phyloP scores from a whole-genome alignment of 208 protist species.

The Angomonas deanei region DNA sequence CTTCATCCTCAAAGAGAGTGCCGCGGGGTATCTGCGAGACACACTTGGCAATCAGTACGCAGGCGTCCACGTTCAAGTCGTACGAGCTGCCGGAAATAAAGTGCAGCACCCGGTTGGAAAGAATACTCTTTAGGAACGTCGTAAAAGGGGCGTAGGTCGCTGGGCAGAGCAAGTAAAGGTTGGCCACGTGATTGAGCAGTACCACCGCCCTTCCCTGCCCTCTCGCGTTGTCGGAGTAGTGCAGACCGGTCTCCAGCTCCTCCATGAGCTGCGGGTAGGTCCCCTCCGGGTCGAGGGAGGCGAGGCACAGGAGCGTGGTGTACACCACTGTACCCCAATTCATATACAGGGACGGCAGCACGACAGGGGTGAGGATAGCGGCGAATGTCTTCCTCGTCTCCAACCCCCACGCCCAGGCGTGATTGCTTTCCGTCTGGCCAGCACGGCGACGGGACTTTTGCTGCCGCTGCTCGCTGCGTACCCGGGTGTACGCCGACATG shows the following conservation, averaged over 20 bases:
- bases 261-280: neutral
- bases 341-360: neutral
- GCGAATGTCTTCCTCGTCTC: neutral
- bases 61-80: neutral
- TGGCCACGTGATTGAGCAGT: neutral
- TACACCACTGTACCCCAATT: neutral
- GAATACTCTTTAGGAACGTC: constrained; percentile 10
- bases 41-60: neutral
- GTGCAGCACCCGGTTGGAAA: neutral
- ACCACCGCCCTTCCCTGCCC: neutral
- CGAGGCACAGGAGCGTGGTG: neutral
- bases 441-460: neutral
- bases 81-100: neutral
- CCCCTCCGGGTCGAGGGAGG: constrained; percentile 2
- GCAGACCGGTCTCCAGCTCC: neutral
- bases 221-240: neutral
- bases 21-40: neutral
- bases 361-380: neutral
- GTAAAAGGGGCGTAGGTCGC: constrained; percentile 18
- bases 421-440: neutral
- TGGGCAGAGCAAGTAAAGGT: neutral
- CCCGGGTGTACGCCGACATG: neutral
- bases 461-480: neutral
- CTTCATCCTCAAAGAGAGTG: neutral
- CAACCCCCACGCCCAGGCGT: neutral